Percentiles rank a stretch among this genome's conserved stretches.
These are phyloP conservation scores for Solanum chilense DNA, from an alignment of 257 asterid genomes.

Conservation along the genomic window DNA sequence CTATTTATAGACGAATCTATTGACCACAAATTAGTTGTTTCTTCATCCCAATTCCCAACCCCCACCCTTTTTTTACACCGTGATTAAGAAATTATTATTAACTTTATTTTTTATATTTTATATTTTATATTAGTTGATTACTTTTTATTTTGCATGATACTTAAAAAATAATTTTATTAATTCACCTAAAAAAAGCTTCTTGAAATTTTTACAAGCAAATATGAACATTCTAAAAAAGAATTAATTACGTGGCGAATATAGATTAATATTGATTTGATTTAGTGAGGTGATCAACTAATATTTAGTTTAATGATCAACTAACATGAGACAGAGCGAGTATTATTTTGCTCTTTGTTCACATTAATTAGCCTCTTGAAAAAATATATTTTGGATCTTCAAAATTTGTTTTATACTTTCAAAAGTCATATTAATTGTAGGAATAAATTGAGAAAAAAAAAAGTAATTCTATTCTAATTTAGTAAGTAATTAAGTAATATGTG, in stretches of 20 bases:
- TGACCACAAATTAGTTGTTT: not conserved
- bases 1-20: not conserved
- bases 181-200: no score
- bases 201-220: not conserved
- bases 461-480: accelerated
- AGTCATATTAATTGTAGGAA: not conserved
- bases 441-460: not conserved
- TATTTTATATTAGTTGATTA: no score
- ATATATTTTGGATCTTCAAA: no score
- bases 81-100: no score
- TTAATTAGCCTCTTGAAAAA: no score
- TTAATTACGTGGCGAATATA: not conserved
- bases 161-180: no score
- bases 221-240: not conserved
- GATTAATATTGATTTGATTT: no score
- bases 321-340: not conserved
- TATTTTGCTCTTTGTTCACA: no score
- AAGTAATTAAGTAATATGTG: not conserved
- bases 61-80: not conserved
- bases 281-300: no score
- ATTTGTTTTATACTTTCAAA: not conserved
- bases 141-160: accelerated
- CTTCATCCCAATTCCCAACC: not conserved
- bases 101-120: accelerated
- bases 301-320: no score